A percentile compares a stretch with the other conserved stretches of the same genome.
phyloP scores from a whole-genome alignment of 2,329 filamentous ascomycete genomes.

The Neofusicoccum cordaticola region DNA sequence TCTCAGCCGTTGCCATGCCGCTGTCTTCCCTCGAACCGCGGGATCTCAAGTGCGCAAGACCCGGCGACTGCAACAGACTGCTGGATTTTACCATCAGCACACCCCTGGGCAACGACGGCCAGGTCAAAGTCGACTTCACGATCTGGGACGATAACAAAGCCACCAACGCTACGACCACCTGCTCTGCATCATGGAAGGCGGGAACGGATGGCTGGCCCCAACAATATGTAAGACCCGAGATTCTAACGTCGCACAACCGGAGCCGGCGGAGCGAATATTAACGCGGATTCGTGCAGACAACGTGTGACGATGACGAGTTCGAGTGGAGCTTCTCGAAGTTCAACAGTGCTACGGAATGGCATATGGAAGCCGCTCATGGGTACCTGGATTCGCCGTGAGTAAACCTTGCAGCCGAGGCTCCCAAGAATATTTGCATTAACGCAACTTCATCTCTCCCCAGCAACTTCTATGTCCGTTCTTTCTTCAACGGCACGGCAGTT shows the following conservation, averaged over 20 bases:
- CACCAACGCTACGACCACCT: neutral
- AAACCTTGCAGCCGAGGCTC: neutral
- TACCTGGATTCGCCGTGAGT: neutral
- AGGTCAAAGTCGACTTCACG: neutral
- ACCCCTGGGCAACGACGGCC: neutral
- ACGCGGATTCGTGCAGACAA: constrained; percentile 4
- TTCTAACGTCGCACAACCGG: neutral
- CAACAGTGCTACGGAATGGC: neutral
- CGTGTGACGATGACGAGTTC: neutral
- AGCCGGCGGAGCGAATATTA: neutral
- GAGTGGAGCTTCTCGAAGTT: constrained; percentile 9
- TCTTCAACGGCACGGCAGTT: neutral
- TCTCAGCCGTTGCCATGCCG: neutral
- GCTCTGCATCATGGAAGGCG: neutral
- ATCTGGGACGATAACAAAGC: neutral
- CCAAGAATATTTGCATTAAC: neutral
- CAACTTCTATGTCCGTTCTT: neutral
- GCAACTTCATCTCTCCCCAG: neutral
- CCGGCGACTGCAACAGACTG: neutral
- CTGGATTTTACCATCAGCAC: neutral
- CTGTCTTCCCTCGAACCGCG: neutral
- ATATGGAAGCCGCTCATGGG: constrained; percentile 2
- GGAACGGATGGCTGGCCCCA: constrained; percentile 1
- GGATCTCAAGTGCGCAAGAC: neutral
- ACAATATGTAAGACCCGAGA: neutral